phyloP scores from a whole-genome alignment of 1,139 yeast species.

The Suhomyces atakaporum region DNA sequence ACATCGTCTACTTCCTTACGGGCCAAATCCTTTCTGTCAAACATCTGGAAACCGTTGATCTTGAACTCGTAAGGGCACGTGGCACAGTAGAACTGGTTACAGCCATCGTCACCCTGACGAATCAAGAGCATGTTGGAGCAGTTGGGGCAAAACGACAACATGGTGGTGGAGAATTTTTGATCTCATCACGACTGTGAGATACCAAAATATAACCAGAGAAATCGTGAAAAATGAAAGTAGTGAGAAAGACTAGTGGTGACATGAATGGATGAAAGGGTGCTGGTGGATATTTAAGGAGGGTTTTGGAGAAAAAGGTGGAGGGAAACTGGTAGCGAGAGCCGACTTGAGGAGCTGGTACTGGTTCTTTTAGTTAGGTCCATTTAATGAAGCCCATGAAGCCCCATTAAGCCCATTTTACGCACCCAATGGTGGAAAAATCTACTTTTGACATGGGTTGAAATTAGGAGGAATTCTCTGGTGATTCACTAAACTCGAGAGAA shows the following conservation, averaged over 20 bases:
- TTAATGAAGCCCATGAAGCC: too few species aligned
- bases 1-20: conserved; percentile 95
- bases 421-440: too few species aligned
- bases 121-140: conserved; percentile 85
- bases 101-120: conserved; percentile 43
- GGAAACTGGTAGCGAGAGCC: too few species aligned
- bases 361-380: too few species aligned
- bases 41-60: conserved; percentile 78
- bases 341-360: too few species aligned
- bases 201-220: not conserved
- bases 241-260: not conserved
- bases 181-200: not conserved
- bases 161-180: conserved; percentile 23
- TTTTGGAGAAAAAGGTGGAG: too few species aligned
- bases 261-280: too few species aligned
- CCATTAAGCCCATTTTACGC: too few species aligned
- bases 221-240: not conserved
- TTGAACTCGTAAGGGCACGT: conserved; percentile 96
- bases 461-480: too few species aligned
- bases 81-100: conserved; percentile 72
- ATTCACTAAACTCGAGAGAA: too few species aligned
- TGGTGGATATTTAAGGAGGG: too few species aligned
- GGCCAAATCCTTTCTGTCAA: conserved; percentile 77
- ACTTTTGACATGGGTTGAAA: too few species aligned
- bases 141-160: conserved; percentile 93